Conservation (phyloP, 805 yeast species). For the Wickerhamiella siamensis region DNA sequence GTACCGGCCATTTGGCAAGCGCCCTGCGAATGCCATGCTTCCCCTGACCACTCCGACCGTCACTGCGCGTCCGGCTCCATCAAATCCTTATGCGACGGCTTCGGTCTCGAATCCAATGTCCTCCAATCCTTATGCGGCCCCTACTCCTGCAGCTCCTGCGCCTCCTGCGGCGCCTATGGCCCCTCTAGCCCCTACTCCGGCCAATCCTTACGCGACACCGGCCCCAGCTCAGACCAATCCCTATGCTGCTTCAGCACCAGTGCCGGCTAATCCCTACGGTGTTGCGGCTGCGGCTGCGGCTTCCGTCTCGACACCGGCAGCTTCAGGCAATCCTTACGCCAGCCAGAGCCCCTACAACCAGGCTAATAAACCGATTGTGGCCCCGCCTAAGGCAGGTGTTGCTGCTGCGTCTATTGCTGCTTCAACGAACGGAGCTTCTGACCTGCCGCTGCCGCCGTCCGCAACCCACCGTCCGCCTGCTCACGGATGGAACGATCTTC, state of each 20-base stretch:
- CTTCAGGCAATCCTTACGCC: conserved; percentile 8
- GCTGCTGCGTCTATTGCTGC: conserved; percentile 5
- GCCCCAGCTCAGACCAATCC: conserved; percentile 19
- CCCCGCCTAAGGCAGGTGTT: not conserved
- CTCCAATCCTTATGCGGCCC: not conserved
- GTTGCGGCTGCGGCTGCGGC: conserved; percentile 18
- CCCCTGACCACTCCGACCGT: not conserved
- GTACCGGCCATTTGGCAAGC: conserved; percentile 1
- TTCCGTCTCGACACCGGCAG: conserved; percentile 13
- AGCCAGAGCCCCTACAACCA: conserved; percentile 15
- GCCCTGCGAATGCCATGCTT: not conserved
- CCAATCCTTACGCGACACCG: conserved; percentile 14
- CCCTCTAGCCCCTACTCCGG: conserved; percentile 7
- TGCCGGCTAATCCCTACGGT: conserved; percentile 26
- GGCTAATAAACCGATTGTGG: conserved; percentile 6
- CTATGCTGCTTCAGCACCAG: conserved; percentile 13
- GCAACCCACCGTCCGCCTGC: conserved; percentile 7
- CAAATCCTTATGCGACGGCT: not conserved
- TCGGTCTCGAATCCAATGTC: conserved; percentile 1
- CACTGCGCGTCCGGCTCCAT: not conserved
- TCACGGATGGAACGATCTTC: conserved; percentile 20
- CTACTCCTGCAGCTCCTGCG: conserved; percentile 7
- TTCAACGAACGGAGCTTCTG: conserved; percentile 1
- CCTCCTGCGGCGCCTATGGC: conserved; percentile 10
- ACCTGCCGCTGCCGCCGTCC: conserved; percentile 6